Base-by-base conservation (phyloP, 75 land plant genomes). In the Selaginella moellendorffii region DNA sequence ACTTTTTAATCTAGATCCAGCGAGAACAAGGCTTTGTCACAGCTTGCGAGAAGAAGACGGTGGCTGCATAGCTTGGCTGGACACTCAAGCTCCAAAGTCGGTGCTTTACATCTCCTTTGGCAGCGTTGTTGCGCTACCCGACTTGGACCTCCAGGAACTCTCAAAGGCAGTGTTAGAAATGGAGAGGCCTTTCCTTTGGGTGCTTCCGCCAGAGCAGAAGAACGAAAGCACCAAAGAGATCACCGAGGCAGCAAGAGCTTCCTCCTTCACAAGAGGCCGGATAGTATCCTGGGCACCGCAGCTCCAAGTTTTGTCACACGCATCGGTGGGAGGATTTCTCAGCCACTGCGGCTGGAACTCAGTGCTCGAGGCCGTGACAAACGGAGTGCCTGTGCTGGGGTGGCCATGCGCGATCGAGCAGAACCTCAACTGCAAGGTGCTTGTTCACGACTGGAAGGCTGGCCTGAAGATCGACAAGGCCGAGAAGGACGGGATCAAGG, bases 311-410 rank as follows among this genome's bases (percentile, higher is more conserved):
- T 8, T 0, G 27, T 31, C 22, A 20, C 9, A 2, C 54, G 66
- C 1, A 2, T 58, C 68, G 0, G 59, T 24, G 0, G 68, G 68
- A 19, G 68, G 29, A 0, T 75, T 75, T 29, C 1, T 75, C n/a
- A 65, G 52, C 28, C 73, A 75, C 20, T 69, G 77, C n/a, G 73
- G 77, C 0, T 75, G 77, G 77, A 65, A 64, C 29, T 75, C 73
- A 0, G 17, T 36, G 18, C 1, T 75, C 63, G 77, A 70, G 64
- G 61, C 67, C 68, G n/a, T 56, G 5, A 8, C 23, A 21, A 5
- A 25, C 8, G 59, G 59, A 56, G 59, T 56, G 19, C 59, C 59
- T 56, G n/a, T 56, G 21, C 5, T 56, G 2, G 59, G 59, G 5
- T 56, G 59, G 19, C 59, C 59, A 8, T 24, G 19, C n/a, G 24